Evolutionary conservation across 768 basidiomycete genomes (phyloP).

Genomic region (Panaeolus cyanescens): DNA sequence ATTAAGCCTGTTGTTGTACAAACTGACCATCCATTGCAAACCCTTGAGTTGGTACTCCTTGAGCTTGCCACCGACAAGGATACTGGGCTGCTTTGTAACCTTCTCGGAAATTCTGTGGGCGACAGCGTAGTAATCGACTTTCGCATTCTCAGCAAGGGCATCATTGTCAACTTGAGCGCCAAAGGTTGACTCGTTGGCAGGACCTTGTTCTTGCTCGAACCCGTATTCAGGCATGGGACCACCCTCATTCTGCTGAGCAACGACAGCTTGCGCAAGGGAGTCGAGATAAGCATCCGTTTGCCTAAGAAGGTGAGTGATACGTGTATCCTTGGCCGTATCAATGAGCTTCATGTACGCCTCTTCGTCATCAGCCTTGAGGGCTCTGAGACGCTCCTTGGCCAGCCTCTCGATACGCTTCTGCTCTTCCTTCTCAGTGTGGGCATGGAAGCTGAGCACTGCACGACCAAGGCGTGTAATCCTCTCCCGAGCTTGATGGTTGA

Average conservation of each 20-base stretch:
- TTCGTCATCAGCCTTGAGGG: constrained; percentile 97
- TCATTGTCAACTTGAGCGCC: constrained; percentile 78
- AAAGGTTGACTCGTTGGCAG: constrained; percentile 86
- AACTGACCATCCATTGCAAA: constrained; percentile 97
- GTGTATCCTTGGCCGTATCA: constrained; percentile 98
- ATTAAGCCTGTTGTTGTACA: constrained; percentile 95
- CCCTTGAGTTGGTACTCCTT: constrained; percentile 97
- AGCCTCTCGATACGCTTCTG: constrained; percentile 96
- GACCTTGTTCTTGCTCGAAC: constrained; percentile 70
- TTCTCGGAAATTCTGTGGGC: constrained; percentile 92
- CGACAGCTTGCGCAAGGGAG: constrained; percentile 90
- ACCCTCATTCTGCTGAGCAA: constrained; percentile 84
- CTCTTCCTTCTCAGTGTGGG: constrained; percentile 94
- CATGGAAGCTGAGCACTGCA: constrained; percentile 82
- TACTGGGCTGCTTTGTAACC: constrained; percentile 66
- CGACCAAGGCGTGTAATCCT: constrained; percentile 76
- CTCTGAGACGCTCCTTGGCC: constrained; percentile 96
- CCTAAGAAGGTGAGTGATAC: constrained; percentile 92
- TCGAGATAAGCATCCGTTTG: constrained; percentile 97
- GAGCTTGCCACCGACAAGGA: constrained; percentile 85
- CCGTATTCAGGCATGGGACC: constrained; percentile 40
- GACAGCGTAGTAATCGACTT: constrained; percentile 95
- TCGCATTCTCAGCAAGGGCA: constrained; percentile 61
- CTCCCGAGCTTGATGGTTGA: constrained; percentile 62
- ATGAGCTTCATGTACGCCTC: constrained; percentile 99